Conservation (phyloP, 176 grass and related monocot species). For the Leersia perrieri region DNA sequence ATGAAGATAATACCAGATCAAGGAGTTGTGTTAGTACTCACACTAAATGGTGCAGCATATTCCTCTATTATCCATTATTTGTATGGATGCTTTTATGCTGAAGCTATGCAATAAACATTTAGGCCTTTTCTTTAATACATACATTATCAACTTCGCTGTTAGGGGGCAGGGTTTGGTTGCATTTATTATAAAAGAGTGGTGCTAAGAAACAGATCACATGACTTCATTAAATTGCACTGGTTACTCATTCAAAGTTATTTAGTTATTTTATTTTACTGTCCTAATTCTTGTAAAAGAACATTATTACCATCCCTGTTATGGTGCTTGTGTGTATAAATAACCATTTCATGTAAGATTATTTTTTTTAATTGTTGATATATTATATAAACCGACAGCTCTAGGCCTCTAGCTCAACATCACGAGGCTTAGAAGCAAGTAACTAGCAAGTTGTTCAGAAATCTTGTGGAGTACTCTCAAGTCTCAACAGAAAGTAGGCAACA, state of each 20-base stretch:
- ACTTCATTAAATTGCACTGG: not conserved
- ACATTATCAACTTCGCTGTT: not conserved
- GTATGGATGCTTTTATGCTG: not conserved
- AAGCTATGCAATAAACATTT: not conserved
- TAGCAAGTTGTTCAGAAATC: constrained; percentile 7
- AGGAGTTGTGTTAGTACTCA: not conserved
- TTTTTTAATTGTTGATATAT: not conserved
- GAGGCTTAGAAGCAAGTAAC: constrained; percentile 28
- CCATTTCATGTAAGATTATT: not conserved
- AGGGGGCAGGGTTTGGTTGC: not conserved
- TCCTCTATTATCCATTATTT: not conserved
- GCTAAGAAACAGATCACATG: not conserved
- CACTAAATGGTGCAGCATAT: not conserved
- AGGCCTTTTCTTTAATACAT: not conserved
- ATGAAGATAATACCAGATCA: not conserved
- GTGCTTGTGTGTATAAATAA: not conserved
- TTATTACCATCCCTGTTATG: not conserved
- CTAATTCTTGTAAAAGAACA: not conserved
- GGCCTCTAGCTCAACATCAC: constrained; percentile 11
- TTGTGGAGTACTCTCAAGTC: constrained; percentile 4
- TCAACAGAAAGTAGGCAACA: constrained; percentile 4
- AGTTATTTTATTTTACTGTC: not conserved
- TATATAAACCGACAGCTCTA: constrained; percentile 17
- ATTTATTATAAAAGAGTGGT: not conserved
- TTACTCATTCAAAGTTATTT: not conserved